Percentiles rank a stretch among this genome's conserved stretches.
Evolutionary conservation across 441 rosid species (phyloP).

Genomic region (Codiaeum variegatum): DNA sequence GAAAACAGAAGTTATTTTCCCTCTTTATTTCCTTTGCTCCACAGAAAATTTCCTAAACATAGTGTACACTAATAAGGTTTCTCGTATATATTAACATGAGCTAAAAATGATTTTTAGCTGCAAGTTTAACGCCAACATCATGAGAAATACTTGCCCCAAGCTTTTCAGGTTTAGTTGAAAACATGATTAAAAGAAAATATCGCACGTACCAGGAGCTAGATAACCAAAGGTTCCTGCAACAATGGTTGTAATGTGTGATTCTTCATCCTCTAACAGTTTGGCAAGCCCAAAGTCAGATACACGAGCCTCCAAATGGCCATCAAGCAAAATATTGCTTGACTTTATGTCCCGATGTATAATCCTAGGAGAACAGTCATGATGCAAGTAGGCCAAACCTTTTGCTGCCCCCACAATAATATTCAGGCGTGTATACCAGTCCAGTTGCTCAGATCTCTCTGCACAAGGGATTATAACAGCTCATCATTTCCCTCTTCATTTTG

Average conservation of each 20-base stretch:
- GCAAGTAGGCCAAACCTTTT: conserved; percentile 92
- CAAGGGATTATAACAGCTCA: conserved; percentile 21
- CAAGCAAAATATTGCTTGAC: conserved; percentile 94
- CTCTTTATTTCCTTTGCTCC: no score
- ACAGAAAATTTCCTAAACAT: no score
- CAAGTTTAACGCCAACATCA: conserved; percentile 10
- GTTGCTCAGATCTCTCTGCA: conserved; percentile 81
- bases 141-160: not conserved
- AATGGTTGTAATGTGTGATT: conserved; percentile 95
- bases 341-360: conserved; percentile 98
- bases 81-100: no score
- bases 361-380: conserved; percentile 97
- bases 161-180: conserved; percentile 6
- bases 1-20: no score
- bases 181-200: conserved; percentile 7
- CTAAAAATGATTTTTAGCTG: no score
- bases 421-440: conserved; percentile 95
- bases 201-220: conserved; percentile 84
- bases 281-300: conserved; percentile 99
- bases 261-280: conserved; percentile 89
- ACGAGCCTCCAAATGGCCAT: conserved; percentile 94
- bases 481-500: not conserved
- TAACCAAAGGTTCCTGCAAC: conserved; percentile 99
- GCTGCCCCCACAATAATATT: conserved; percentile 95
- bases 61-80: no score